Evolutionary conservation across 305 asterid genomes (phyloP).

Genomic region (Fraxinus greggii): DNA sequence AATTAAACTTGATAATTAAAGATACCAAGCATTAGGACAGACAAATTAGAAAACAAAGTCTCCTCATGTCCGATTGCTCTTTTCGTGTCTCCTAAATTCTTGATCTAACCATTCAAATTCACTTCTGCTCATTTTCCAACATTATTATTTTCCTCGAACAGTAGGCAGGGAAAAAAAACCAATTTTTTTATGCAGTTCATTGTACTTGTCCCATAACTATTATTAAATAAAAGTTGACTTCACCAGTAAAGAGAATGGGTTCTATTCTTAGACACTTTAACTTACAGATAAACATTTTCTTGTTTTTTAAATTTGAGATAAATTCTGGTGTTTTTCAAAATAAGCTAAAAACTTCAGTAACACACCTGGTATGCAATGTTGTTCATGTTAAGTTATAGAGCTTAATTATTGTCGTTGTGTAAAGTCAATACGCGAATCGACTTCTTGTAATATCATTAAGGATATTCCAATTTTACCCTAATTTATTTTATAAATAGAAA

Average conservation of each 20-base stretch:
- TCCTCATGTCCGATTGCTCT: constrained; percentile 24
- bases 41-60: constrained; percentile 1
- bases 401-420: no score
- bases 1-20: constrained; percentile 18
- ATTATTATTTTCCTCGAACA: not conserved
- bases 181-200: not conserved
- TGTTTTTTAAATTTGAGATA: not conserved
- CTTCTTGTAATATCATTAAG: no score
- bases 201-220: not conserved
- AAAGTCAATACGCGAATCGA: no score
- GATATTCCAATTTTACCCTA: no score
- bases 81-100: constrained; percentile 21
- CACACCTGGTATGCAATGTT: no score
- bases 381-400: no score
- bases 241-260: not conserved
- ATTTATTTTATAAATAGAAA: no score
- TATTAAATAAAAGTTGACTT: not conserved
- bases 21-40: constrained; percentile 37
- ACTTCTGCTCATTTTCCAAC: not conserved
- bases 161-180: not conserved
- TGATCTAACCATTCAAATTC: not conserved
- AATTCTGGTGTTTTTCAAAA: not conserved
- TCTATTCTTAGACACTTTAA: not conserved
- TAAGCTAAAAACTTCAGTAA: not conserved
- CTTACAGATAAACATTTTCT: not conserved